Evolutionary conservation across 2,329 filamentous ascomycete species (phyloP), one percentile per base, ranked within the genome.

Genomic region (Colletotrichum australisinense): DNA sequence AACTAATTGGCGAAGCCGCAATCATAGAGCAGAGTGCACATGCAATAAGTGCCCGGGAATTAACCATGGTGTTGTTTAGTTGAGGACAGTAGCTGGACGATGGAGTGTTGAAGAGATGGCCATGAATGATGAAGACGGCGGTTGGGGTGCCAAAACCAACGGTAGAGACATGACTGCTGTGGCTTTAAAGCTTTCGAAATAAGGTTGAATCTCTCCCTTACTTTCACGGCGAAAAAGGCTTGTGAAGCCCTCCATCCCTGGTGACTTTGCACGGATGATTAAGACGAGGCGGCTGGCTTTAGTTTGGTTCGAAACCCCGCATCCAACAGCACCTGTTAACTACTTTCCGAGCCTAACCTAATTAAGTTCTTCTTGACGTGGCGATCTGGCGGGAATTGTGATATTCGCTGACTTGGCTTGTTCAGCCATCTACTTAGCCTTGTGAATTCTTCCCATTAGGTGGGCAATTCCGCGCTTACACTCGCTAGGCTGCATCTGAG

Each of bases 31-130:
- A 28, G 35, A 71, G 24, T 46, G 24, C 49, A 19, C 62, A 30
- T 14, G 35, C 26, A 8, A 71, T 1, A 3, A 49, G 1, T 3
- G 46, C 12, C 57, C 24, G 35, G 3, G 49, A 1, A 4, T 49
- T 63, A 12, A 71, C 22, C 69, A 71, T 71, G 16, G 19, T 46
- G 42, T n/a, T 46, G 16, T 19, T n/a, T n/a, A 16, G 19, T 14
- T 46, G 19, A 8, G 19, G 19, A n/a, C 2, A 46, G 16, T 8
- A 19, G 16, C 6, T 46, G 16, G 42, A 46, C 14, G 16, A n/a
- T 46, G 6, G 6, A 46, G 42, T 46, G 42, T 46, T 5, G 5
- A 19, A 19, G 19, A 16, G 42, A 7, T 46, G 42, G 42, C 42
- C 3, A n/a, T 3, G 19, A 46, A 46, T 46, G 42, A 46, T n/a